Evolutionary conservation across 106 monocot species (phyloP).

Genomic region (Allium cepa): DNA sequence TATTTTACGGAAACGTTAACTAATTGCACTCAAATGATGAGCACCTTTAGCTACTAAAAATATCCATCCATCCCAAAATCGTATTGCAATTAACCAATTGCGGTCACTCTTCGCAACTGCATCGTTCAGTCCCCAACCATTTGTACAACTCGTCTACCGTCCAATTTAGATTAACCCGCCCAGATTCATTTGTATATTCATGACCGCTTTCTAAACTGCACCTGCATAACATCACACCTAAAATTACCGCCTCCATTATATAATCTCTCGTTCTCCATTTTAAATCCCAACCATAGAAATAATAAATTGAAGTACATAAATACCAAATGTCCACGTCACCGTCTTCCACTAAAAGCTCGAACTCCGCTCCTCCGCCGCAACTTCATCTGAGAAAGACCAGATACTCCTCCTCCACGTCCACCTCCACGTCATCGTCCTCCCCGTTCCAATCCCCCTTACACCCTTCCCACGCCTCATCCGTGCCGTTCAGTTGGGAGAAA

Average conservation of each 20-base stretch:
- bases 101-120: too few species aligned
- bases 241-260: not conserved
- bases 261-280: not conserved
- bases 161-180: too few species aligned
- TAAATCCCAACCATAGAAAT: not conserved
- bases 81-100: too few species aligned
- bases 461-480: not conserved
- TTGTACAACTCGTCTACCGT: too few species aligned
- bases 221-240: not conserved
- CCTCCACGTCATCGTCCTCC: not conserved
- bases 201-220: not conserved
- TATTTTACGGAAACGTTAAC: too few species aligned
- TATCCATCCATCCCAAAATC: too few species aligned
- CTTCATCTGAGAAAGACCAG: not conserved
- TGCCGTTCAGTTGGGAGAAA: conserved; percentile 11
- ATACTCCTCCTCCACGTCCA: not conserved
- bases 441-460: not conserved
- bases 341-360: not conserved
- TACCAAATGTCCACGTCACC: not conserved
- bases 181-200: too few species aligned
- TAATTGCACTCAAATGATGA: too few species aligned
- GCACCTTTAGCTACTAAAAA: too few species aligned
- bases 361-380: conserved; percentile 1
- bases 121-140: too few species aligned
- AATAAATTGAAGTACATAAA: not conserved